These are phyloP conservation scores for Puccinia hordei DNA, from an alignment of 1,284 basidiomycete species.

Conservation along the genomic window DNA sequence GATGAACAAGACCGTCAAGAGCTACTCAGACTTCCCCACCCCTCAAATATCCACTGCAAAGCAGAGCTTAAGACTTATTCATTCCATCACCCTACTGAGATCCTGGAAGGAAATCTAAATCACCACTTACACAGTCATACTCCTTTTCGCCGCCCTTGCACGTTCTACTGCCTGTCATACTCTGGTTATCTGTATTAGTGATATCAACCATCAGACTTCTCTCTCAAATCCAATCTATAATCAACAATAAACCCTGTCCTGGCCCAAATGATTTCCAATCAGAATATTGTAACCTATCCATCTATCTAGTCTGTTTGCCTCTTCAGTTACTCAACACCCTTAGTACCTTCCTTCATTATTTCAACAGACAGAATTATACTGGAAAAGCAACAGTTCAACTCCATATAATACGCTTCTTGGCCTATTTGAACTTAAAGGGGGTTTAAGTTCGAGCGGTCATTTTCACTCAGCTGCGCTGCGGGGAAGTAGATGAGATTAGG, in stretches of 20 bases:
- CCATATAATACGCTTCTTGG: background rate
- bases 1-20: conserved; percentile 23
- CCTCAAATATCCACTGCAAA: background rate
- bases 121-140: background rate
- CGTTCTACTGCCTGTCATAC: conserved; percentile 20
- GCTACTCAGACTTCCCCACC: background rate
- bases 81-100: conserved; percentile 13
- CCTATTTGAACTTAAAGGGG: too few species aligned
- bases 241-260: conserved; percentile 6
- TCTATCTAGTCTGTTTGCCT: conserved; percentile 27
- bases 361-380: background rate
- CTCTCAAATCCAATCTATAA: background rate
- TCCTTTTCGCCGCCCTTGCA: background rate
- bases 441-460: too few species aligned
- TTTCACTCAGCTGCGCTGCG: too few species aligned
- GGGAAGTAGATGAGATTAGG: too few species aligned
- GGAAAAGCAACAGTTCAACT: background rate
- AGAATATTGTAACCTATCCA: conserved; percentile 3
- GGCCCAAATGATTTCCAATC: background rate
- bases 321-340: conserved; percentile 24
- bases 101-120: conserved; percentile 39
- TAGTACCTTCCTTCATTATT: conserved; percentile 4
- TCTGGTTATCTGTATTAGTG: conserved; percentile 3
- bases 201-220: conserved; percentile 19
- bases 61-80: background rate